Conservation (phyloP, 2,329 filamentous ascomycete genomes). For the Neofusicoccum sp. region DNA sequence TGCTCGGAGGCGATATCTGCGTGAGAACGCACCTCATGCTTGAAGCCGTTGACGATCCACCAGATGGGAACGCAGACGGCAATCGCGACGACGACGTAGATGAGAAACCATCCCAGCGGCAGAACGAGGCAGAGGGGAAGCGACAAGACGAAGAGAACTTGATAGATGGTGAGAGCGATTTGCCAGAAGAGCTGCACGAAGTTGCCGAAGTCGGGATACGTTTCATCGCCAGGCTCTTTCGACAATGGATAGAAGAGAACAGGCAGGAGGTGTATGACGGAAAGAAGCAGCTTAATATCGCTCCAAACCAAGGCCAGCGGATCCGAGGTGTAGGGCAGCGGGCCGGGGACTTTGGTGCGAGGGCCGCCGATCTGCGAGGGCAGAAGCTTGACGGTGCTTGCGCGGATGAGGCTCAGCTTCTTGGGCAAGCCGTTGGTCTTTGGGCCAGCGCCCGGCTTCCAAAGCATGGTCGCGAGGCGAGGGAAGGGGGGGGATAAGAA, state of each 20-base stretch:
- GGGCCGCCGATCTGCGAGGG: constrained; percentile 18
- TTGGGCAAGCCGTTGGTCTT: constrained; percentile 1
- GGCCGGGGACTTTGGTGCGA: not conserved
- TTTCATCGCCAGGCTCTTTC: constrained; percentile 54
- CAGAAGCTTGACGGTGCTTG: constrained; percentile 17
- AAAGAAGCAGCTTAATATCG: constrained; percentile 29
- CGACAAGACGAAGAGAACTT: constrained; percentile 62
- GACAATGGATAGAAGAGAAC: constrained; percentile 28
- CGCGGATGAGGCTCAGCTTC: constrained; percentile 11
- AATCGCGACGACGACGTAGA: constrained; percentile 34
- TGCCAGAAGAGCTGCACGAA: constrained; percentile 62
- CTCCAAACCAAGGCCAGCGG: constrained; percentile 28
- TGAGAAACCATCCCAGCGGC: constrained; percentile 44
- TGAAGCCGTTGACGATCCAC: constrained; percentile 38
- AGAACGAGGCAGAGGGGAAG: constrained; percentile 54
- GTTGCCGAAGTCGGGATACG: constrained; percentile 62
- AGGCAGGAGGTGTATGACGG: constrained; percentile 23
- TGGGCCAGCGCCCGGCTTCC: not conserved
- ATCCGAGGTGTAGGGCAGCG: constrained; percentile 31
- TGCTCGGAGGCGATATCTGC: constrained; percentile 52
- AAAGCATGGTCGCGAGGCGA: not conserved
- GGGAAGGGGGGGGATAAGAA: not conserved
- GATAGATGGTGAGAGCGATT: constrained; percentile 59
- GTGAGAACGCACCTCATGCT: constrained; percentile 50
- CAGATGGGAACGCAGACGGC: constrained; percentile 35